These are phyloP conservation scores for Metschnikowia baotianmanensis DNA, from an alignment of 805 yeast species.

Conservation along the genomic window DNA sequence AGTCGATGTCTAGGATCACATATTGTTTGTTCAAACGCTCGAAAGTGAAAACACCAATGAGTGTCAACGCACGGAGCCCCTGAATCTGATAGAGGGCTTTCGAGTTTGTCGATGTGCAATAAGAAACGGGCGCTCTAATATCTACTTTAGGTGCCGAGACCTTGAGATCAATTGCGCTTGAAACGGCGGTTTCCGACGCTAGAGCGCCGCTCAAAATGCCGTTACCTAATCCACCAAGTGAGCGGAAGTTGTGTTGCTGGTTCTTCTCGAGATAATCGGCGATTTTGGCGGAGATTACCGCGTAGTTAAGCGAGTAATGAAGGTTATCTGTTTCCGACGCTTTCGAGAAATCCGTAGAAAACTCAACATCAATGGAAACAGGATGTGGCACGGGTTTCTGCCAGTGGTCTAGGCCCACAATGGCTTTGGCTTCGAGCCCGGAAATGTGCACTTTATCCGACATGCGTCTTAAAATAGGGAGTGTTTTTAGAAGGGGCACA, in stretches of 20 bases:
- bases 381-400: slow-evolving; percentile 65
- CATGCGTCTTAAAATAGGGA: slow-evolving; percentile 13
- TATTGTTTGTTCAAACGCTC: slow-evolving; percentile 82
- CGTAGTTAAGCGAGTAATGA: slow-evolving; percentile 82
- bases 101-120: slow-evolving; percentile 4
- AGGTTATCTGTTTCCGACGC: slow-evolving; percentile 85
- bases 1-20: slow-evolving; percentile 53
- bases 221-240: slow-evolving; percentile 48
- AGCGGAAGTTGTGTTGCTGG: slow-evolving; percentile 38
- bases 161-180: slow-evolving; percentile 38
- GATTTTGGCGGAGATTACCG: slow-evolving; percentile 72
- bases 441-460: slow-evolving; percentile 47
- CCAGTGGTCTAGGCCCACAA: slow-evolving; percentile 78
- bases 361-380: slow-evolving; percentile 53
- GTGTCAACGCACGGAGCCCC: slow-evolving; percentile 58
- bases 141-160: slow-evolving; percentile 53
- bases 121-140: slow-evolving; percentile 46
- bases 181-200: slow-evolving; percentile 44
- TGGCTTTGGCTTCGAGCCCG: slow-evolving; percentile 58
- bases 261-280: slow-evolving; percentile 46
- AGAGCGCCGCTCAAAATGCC: slow-evolving; percentile 40
- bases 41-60: slow-evolving; percentile 92
- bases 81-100: slow-evolving; percentile 39
- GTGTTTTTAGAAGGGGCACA: slow-evolving; percentile 7
- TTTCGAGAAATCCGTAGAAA: slow-evolving; percentile 62